Conservation (phyloP, 148 eudicot species). For the Silene conica region DNA sequence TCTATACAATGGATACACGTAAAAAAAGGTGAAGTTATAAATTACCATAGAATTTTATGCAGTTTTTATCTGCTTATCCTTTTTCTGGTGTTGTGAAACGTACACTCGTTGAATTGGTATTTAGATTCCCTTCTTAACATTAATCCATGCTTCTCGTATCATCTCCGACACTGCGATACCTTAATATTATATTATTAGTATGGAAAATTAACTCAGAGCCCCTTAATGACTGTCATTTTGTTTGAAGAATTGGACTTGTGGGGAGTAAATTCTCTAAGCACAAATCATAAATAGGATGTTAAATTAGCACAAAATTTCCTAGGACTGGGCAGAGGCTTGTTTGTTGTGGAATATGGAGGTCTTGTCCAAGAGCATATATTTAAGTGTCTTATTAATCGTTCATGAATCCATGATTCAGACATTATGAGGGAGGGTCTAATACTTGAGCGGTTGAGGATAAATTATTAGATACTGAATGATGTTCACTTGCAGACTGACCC, state of each 20-base stretch:
- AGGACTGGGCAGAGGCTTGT: constrained; percentile 15
- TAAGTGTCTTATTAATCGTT: constrained; percentile 7
- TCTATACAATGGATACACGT: background rate
- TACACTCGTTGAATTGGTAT: background rate
- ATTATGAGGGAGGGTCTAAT: background rate
- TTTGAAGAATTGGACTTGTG: background rate
- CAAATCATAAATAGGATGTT: background rate
- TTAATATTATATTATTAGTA: too few relatives aligned
- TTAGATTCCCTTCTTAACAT: background rate
- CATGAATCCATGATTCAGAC: constrained; percentile 13
- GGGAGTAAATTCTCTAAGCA: background rate
- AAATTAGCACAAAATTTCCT: constrained; percentile 14
- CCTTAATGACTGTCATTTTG: background rate
- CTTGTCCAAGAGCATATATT: background rate
- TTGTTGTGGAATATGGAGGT: constrained; percentile 9
- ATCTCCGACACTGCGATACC: too few relatives aligned
- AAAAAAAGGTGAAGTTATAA: background rate
- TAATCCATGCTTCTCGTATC: too few relatives aligned
- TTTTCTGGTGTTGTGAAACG: background rate
- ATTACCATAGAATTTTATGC: background rate
- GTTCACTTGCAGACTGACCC: constrained; percentile 17
- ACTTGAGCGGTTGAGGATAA: background rate
- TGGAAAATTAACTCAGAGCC: background rate
- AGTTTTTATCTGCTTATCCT: background rate
- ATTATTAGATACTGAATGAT: constrained; percentile 12